Evolutionary conservation across 2,329 filamentous ascomycete genomes (phyloP).

Genomic region (Cercospora sp.): DNA sequence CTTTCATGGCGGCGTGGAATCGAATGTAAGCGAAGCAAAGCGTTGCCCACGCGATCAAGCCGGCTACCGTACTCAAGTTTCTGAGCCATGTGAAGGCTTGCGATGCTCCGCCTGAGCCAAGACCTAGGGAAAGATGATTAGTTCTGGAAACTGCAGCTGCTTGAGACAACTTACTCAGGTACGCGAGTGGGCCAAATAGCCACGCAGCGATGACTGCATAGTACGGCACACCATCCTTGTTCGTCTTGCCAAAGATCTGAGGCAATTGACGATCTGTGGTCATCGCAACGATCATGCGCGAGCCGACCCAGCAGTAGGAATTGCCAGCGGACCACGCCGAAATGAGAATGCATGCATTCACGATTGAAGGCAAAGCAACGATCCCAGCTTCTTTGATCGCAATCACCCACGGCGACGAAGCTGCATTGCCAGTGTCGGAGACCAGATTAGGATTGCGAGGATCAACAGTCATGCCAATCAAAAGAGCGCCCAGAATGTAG

Average conservation of each 20-base stretch:
- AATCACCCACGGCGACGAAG: constrained; percentile 64
- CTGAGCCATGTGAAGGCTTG: constrained; percentile 31
- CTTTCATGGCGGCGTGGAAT: constrained; percentile 46
- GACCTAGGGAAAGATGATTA: neutral
- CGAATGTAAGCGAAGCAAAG: constrained; percentile 49
- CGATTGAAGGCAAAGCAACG: constrained; percentile 63
- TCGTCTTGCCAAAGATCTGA: constrained; percentile 59
- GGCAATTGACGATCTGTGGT: constrained; percentile 61
- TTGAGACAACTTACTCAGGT: constrained; percentile 36
- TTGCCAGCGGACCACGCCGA: constrained; percentile 69
- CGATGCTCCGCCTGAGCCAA: constrained; percentile 26
- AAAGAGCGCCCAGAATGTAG: constrained; percentile 57
- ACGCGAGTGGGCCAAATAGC: constrained; percentile 41
- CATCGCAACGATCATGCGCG: constrained; percentile 65
- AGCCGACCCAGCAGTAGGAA: constrained; percentile 66
- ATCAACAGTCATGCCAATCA: constrained; percentile 62
- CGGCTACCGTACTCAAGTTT: constrained; percentile 30
- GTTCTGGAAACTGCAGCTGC: neutral
- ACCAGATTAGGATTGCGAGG: constrained; percentile 54
- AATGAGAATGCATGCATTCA: constrained; percentile 65
- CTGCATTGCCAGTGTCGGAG: constrained; percentile 43
- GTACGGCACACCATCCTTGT: constrained; percentile 67
- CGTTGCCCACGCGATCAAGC: constrained; percentile 31
- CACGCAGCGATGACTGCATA: constrained; percentile 65
- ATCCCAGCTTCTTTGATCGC: constrained; percentile 68